These are phyloP conservation scores for Wickerhamiella occidentalis DNA, from an alignment of 805 yeast species.

Conservation along the genomic window DNA sequence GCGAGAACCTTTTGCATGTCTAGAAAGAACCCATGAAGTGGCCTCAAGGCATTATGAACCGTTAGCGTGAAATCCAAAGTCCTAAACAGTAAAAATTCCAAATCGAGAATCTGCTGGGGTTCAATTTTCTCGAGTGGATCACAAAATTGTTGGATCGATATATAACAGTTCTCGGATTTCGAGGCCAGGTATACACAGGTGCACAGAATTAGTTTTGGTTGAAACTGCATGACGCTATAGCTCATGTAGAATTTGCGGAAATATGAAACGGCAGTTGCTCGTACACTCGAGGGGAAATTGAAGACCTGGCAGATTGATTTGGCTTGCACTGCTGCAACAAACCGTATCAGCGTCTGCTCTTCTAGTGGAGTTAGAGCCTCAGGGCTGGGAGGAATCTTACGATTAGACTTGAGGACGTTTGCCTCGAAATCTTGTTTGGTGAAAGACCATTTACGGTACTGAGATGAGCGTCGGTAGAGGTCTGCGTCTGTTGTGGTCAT, in stretches of 20 bases:
- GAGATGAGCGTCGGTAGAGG: constrained; percentile 74
- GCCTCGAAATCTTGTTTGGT: constrained; percentile 43
- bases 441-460: constrained; percentile 78
- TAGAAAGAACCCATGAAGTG: constrained; percentile 87
- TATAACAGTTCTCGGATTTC: constrained; percentile 82
- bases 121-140: constrained; percentile 50
- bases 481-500: constrained; percentile 67
- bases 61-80: constrained; percentile 64
- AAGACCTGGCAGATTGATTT: constrained; percentile 59
- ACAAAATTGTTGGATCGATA: constrained; percentile 70
- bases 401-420: constrained; percentile 40
- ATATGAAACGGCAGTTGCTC: constrained; percentile 75
- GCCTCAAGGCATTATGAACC: constrained; percentile 80
- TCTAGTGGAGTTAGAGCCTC: constrained; percentile 51
- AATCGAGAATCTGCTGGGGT: constrained; percentile 44
- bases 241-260: constrained; percentile 68
- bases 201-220: constrained; percentile 68
- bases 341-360: constrained; percentile 53
- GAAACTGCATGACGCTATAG: constrained; percentile 74
- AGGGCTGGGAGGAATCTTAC: constrained; percentile 28
- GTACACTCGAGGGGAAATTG: constrained; percentile 76
- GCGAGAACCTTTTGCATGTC: constrained; percentile 55
- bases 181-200: constrained; percentile 85
- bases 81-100: constrained; percentile 69
- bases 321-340: constrained; percentile 55